These are phyloP conservation scores for Parathielavia appendiculata DNA, from an alignment of 495 filamentous ascomycete species.

Conservation along the genomic window DNA sequence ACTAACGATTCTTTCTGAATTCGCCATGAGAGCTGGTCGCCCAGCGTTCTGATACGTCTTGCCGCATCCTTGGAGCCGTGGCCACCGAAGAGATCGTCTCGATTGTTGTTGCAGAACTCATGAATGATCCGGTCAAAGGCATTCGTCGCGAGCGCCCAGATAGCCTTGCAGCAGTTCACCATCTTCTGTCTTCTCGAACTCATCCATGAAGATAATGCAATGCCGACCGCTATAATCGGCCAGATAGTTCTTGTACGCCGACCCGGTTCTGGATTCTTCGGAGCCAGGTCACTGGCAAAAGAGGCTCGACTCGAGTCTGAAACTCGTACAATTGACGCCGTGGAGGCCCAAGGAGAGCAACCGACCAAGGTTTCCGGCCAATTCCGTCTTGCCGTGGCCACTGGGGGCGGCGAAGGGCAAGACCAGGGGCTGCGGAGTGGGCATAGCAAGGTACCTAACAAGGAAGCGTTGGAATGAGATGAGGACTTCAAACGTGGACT, in stretches of 20 bases:
- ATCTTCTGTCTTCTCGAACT: constrained; percentile 51
- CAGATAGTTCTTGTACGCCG: constrained; percentile 52
- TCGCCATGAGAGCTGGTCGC: constrained; percentile 25
- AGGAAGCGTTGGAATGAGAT: not conserved
- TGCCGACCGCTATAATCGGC: constrained; percentile 35
- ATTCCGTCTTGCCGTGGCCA: constrained; percentile 52
- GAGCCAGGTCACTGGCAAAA: constrained; percentile 41
- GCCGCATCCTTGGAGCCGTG: constrained; percentile 7
- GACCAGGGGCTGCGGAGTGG: constrained; percentile 32
- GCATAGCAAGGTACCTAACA: constrained; percentile 10
- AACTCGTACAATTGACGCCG: constrained; percentile 42
- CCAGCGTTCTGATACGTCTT: constrained; percentile 12
- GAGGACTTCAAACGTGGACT: too few relatives aligned
- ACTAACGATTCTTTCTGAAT: constrained; percentile 31
- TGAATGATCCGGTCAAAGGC: constrained; percentile 40
- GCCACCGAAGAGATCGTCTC: constrained; percentile 22
- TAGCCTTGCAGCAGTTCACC: constrained; percentile 49
- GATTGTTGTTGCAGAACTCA: constrained; percentile 31
- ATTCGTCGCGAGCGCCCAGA: constrained; percentile 56
- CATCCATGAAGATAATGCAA: constrained; percentile 52
- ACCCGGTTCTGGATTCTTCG: constrained; percentile 41
- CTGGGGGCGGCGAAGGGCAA: constrained; percentile 46
- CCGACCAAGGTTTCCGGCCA: constrained; percentile 41
- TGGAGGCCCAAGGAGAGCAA: constrained; percentile 41
- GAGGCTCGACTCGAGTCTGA: constrained; percentile 38